These are phyloP conservation scores for Diversispora eburnea DNA, from an alignment of 192 early-diverging fungal genomes.

Conservation along the genomic window DNA sequence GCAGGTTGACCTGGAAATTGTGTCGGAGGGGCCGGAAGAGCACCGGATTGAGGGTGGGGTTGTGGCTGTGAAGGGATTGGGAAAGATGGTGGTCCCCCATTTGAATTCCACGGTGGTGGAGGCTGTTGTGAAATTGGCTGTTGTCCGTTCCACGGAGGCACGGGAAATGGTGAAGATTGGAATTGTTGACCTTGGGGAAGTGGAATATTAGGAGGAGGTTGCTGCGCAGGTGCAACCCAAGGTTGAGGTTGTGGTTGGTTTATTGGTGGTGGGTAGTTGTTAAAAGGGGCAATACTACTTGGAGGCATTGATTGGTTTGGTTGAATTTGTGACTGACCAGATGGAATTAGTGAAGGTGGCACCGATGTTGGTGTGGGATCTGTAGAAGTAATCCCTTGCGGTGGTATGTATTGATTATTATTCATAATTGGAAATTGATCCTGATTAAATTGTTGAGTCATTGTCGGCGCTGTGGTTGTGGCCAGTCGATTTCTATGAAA, in stretches of 20 bases:
- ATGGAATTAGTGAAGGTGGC: not conserved
- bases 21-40: not conserved
- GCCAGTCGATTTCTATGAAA: conserved; percentile 5
- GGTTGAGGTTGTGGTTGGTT: not conserved
- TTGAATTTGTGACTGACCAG: not conserved
- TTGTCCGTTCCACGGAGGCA: not conserved
- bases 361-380: not conserved
- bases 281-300: too few species aligned
- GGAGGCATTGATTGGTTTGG: too few species aligned
- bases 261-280: not conserved
- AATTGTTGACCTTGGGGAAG: not conserved
- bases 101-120: conserved; percentile 24
- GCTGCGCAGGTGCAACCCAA: conserved; percentile 1
- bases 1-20: not conserved
- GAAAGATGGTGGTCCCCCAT: not conserved
- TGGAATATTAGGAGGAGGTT: conserved; percentile 7
- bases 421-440: conserved; percentile 3
- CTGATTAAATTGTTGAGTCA: conserved; percentile 15
- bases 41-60: too few species aligned
- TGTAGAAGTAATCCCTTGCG: conserved; percentile 1
- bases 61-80: not conserved
- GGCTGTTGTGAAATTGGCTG: not conserved
- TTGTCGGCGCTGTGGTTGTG: not conserved
- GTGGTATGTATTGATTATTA: conserved; percentile 9
- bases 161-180: conserved; percentile 6